Percentiles rank a stretch among this genome's conserved stretches.
These are phyloP conservation scores for Penicillium diatomitis DNA, from an alignment of 495 filamentous ascomycete genomes.

Conservation along the genomic window DNA sequence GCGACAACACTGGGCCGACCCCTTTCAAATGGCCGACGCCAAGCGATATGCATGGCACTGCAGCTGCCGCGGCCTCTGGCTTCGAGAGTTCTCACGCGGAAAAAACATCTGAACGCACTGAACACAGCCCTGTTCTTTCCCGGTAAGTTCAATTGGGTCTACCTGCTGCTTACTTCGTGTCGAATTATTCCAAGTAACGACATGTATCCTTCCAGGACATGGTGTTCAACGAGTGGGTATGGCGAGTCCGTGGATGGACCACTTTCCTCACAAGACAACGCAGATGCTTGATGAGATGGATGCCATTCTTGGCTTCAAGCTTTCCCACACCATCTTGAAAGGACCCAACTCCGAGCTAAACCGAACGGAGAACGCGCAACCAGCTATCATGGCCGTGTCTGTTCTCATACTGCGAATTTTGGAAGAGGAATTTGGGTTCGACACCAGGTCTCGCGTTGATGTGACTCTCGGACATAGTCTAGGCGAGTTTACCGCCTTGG, in stretches of 20 bases:
- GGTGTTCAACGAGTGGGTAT: slow-evolving; percentile 94
- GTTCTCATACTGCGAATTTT: slow-evolving; percentile 85
- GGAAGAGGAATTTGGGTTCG: slow-evolving; percentile 75
- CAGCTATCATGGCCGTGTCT: slow-evolving; percentile 90
- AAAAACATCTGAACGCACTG: slow-evolving; percentile 50
- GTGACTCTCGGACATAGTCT: slow-evolving; percentile 85
- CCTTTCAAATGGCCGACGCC: background rate
- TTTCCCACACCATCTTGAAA: slow-evolving; percentile 70
- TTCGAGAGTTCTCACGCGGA: slow-evolving; percentile 5
- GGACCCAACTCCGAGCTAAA: slow-evolving; percentile 71
- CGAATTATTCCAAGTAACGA: background rate
- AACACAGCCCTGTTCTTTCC: slow-evolving; percentile 81
- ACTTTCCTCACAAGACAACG: slow-evolving; percentile 65
- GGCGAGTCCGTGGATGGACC: slow-evolving; percentile 71
- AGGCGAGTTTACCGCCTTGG: slow-evolving; percentile 90
- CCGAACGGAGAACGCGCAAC: slow-evolving; percentile 80
- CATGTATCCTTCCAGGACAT: slow-evolving; percentile 51
- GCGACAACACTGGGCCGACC: background rate
- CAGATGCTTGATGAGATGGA: slow-evolving; percentile 80
- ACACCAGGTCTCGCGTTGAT: slow-evolving; percentile 57
- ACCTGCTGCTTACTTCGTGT: too few species aligned
- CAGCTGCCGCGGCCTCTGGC: background rate
- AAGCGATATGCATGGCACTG: background rate
- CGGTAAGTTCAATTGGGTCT: slow-evolving; percentile 39
- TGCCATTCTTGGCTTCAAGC: slow-evolving; percentile 51